Conservation (phyloP, 176 grass and related monocot genomes). For the Canna indica region DNA sequence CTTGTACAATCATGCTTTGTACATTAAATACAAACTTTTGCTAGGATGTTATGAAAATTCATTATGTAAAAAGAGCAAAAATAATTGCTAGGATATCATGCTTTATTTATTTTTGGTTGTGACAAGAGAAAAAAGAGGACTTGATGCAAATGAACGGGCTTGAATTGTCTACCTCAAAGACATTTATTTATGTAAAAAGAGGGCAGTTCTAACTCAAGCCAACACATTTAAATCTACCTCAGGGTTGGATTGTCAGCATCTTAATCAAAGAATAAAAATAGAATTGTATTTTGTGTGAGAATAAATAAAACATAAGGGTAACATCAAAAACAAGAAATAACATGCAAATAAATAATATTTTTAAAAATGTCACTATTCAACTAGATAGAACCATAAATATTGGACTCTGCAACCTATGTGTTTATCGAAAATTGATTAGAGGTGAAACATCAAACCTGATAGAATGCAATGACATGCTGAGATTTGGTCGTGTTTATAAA, state of each 20-base stretch:
- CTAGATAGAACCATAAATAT: neutral
- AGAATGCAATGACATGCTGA: conserved; percentile 65
- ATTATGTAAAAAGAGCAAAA: neutral
- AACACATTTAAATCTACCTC: no score
- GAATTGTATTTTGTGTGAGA: conserved; percentile 1
- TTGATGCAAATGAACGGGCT: no score
- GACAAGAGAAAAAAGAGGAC: no score
- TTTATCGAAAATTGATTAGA: neutral
- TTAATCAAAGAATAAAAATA: neutral
- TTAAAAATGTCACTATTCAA: neutral
- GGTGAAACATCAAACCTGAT: conserved; percentile 40
- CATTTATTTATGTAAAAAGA: no score
- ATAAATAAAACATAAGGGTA: neutral
- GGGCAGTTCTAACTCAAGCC: no score
- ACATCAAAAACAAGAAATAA: neutral
- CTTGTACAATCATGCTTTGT: neutral
- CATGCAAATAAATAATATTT: neutral
- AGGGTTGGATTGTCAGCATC: no score
- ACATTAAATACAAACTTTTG: neutral
- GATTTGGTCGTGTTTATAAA: conserved; percentile 95
- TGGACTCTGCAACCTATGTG: no score
- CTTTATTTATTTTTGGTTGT: no score
- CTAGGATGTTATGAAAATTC: neutral
- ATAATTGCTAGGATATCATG: no score
- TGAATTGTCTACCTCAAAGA: no score